Evolutionary conservation across 1,284 basidiomycete species (phyloP).

Genomic region (Malassezia globosa): DNA sequence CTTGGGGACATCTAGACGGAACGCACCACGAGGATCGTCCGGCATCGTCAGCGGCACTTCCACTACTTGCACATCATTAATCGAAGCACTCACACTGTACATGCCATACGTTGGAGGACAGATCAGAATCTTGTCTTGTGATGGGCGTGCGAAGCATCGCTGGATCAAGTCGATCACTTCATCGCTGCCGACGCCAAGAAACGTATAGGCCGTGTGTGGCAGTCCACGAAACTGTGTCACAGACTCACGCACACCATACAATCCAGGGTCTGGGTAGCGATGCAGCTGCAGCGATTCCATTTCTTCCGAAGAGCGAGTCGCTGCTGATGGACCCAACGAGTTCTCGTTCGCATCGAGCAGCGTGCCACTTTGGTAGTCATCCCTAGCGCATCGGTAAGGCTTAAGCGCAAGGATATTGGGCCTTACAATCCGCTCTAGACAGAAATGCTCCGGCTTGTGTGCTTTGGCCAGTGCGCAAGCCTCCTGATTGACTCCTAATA

Average conservation of each 20-base stretch:
- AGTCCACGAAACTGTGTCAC: slow-evolving; percentile 56
- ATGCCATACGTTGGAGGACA: slow-evolving; percentile 92
- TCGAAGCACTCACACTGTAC: slow-evolving; percentile 86
- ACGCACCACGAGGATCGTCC: slow-evolving; percentile 54
- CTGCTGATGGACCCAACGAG: slow-evolving; percentile 56
- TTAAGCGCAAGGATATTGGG: slow-evolving; percentile 83
- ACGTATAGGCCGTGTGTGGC: slow-evolving; percentile 55
- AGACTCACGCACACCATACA: slow-evolving; percentile 65
- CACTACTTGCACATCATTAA: slow-evolving; percentile 81
- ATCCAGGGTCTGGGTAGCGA: slow-evolving; percentile 75
- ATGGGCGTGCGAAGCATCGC: slow-evolving; percentile 74
- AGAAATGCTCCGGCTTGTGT: slow-evolving; percentile 47
- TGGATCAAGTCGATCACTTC: slow-evolving; percentile 93
- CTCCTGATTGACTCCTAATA: slow-evolving; percentile 6
- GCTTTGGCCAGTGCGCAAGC: slow-evolving; percentile 16
- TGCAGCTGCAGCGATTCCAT: slow-evolving; percentile 52
- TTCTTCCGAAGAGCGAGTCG: background rate
- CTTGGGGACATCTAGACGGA: slow-evolving; percentile 55
- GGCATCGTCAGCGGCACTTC: slow-evolving; percentile 68
- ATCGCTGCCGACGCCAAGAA: slow-evolving; percentile 91
- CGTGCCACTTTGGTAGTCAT: slow-evolving; percentile 85
- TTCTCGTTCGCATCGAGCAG: slow-evolving; percentile 99
- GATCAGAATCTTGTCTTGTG: slow-evolving; percentile 57
- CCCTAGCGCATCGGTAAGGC: slow-evolving; percentile 89
- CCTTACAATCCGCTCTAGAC: slow-evolving; percentile 55